These are phyloP conservation scores for Talaromyces sp. DNA, from an alignment of 2,329 filamentous ascomycete species.

Conservation along the genomic window DNA sequence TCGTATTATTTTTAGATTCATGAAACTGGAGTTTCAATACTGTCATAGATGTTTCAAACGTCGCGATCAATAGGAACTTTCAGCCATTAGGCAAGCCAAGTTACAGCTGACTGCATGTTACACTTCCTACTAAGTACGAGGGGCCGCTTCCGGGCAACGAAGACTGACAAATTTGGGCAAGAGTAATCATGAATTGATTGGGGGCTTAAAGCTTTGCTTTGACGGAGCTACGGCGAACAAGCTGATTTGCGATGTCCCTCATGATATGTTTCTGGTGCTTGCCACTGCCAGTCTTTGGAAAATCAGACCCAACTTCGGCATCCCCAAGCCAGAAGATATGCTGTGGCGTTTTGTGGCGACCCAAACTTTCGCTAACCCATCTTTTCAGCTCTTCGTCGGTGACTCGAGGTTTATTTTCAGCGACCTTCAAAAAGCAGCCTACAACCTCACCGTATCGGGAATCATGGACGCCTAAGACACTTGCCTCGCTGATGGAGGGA, in stretches of 20 bases:
- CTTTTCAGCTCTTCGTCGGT: slow-evolving; percentile 55
- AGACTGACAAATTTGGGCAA: background rate
- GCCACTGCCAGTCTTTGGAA: slow-evolving; percentile 68
- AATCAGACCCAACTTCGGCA: slow-evolving; percentile 51
- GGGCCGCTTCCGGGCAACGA: no score
- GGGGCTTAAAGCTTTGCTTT: background rate
- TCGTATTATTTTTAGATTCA: no score
- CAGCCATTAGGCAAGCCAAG: no score
- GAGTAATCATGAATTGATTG: background rate
- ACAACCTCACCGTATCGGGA: slow-evolving; percentile 54
- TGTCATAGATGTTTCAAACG: no score
- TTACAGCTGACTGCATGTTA: no score
- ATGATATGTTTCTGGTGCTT: slow-evolving; percentile 66
- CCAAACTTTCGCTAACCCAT: slow-evolving; percentile 62
- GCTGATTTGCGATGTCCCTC: slow-evolving; percentile 47
- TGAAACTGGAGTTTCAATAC: no score
- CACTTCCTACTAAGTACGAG: no score
- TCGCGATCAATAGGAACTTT: no score
- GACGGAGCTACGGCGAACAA: slow-evolving; percentile 7
- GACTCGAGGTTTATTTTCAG: slow-evolving; percentile 36
- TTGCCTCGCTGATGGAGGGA: slow-evolving; percentile 59
- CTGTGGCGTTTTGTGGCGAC: slow-evolving; percentile 65
- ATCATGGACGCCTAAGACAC: slow-evolving; percentile 65
- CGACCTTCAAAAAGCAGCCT: slow-evolving; percentile 57
- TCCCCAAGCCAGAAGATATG: slow-evolving; percentile 74